Conservation (phyloP, 371 early-diverging fungal genomes). For the Coelomomyces lativittatus region DNA sequence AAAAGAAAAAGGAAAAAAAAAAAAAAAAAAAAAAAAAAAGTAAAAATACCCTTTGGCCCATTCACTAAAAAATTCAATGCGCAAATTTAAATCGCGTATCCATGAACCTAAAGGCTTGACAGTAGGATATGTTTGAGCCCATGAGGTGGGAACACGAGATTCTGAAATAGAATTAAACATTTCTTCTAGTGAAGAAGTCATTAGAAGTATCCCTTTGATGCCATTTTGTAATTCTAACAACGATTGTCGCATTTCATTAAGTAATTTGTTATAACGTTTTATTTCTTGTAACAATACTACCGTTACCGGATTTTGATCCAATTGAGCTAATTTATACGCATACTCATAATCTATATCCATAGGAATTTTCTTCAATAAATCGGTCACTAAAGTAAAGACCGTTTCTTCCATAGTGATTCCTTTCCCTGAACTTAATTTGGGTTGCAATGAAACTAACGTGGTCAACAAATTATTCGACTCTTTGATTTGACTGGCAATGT, state of each 20-base stretch:
- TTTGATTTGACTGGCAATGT: conserved; percentile 30
- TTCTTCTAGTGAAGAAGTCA: conserved; percentile 33
- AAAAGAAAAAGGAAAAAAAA: not conserved
- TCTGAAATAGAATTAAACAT: conserved; percentile 25
- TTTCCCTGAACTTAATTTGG: conserved; percentile 8
- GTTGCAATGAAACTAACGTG: conserved; percentile 31
- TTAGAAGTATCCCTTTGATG: conserved; percentile 38
- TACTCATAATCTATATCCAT: conserved; percentile 16
- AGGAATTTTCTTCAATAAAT: conserved; percentile 26
- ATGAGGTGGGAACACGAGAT: conserved; percentile 20
- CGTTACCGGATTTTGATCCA: conserved; percentile 14
- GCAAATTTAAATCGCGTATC: conserved; percentile 28
- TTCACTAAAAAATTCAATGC: conserved; percentile 20
- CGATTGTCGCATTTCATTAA: conserved; percentile 20
- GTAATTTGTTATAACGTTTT: conserved; percentile 32
- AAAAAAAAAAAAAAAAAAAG: not conserved
- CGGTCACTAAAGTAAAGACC: conserved; percentile 23
- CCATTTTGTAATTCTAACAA: conserved; percentile 26
- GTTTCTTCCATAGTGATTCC: conserved; percentile 18
- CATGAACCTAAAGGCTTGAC: conserved; percentile 30
- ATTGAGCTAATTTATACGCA: conserved; percentile 19
- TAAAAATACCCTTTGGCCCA: conserved; percentile 23
- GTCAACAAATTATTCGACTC: conserved; percentile 37
- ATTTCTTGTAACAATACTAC: conserved; percentile 39
- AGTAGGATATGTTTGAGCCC: conserved; percentile 24